phyloP scores from a whole-genome alignment of 805 yeast genomes.

The Yarrowia phangngaensis region DNA sequence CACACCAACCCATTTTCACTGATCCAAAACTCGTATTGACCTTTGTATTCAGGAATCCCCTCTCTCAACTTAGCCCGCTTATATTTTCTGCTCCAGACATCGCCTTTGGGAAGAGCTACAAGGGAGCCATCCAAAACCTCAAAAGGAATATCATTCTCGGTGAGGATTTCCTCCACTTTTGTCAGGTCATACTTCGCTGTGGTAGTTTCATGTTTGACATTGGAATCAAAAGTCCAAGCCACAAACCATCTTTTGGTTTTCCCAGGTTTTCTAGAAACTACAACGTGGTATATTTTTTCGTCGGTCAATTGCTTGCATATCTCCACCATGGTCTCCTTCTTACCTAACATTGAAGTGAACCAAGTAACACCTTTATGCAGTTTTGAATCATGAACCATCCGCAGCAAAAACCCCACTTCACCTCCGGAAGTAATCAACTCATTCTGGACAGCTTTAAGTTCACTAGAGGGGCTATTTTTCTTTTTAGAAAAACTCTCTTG shows the following conservation, averaged over 20 bases:
- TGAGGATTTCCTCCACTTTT: background rate
- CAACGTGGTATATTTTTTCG: background rate
- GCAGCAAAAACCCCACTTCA: background rate
- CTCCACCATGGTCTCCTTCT: slow-evolving; percentile 12
- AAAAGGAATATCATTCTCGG: slow-evolving; percentile 5
- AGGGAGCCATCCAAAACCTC: background rate
- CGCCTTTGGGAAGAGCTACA: background rate
- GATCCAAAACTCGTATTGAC: background rate
- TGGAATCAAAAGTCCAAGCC: slow-evolving; percentile 2
- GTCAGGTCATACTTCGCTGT: background rate
- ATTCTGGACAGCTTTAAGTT: slow-evolving; percentile 3
- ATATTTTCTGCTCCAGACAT: slow-evolving; percentile 14
- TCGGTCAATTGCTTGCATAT: background rate
- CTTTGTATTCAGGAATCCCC: background rate
- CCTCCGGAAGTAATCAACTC: slow-evolving; percentile 3
- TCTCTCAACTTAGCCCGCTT: slow-evolving; percentile 8
- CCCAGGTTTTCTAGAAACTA: slow-evolving; percentile 2
- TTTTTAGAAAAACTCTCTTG: slow-evolving; percentile 1
- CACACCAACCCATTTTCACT: background rate
- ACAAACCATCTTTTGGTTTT: slow-evolving; percentile 15
- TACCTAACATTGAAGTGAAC: slow-evolving; percentile 20
- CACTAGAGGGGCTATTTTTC: background rate
- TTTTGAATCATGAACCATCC: slow-evolving; percentile 3
- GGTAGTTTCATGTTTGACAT: background rate
- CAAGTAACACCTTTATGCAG: background rate